Evolutionary conservation across 257 asterid species (phyloP).

Genomic region (Gentiana macrophylla): DNA sequence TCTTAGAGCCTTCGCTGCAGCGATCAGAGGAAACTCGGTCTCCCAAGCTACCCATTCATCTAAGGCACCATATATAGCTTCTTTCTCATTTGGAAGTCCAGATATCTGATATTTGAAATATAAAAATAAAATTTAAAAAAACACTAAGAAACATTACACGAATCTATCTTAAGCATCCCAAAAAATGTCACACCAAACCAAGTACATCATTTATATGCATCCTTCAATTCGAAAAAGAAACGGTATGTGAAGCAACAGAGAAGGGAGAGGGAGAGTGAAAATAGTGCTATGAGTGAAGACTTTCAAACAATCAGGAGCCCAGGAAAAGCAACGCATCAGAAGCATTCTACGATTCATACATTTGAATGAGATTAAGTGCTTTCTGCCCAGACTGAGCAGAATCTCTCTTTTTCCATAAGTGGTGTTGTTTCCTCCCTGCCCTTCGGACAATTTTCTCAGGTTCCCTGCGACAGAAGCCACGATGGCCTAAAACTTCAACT

Average conservation of each 20-base stretch:
- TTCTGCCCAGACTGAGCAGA: constrained; percentile 77
- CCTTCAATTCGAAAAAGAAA: neutral
- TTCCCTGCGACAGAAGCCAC: constrained; percentile 8
- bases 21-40: constrained; percentile 81
- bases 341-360: constrained; percentile 29
- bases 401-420: constrained; percentile 75
- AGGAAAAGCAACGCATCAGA: too few relatives aligned
- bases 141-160: neutral
- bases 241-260: too few relatives aligned
- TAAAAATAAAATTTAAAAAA: neutral
- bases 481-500: neutral
- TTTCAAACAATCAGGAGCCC: too few relatives aligned
- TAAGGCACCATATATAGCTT: constrained; percentile 65
- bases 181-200: too few relatives aligned
- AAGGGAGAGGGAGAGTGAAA: neutral
- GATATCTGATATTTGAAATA: constrained; percentile 35
- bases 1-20: constrained; percentile 85
- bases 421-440: constrained; percentile 63
- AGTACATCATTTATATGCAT: neutral
- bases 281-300: too few relatives aligned
- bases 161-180: too few relatives aligned
- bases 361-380: constrained; percentile 56
- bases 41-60: constrained; percentile 96
- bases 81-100: constrained; percentile 79
- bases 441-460: constrained; percentile 30